Evolutionary conservation across 495 filamentous ascomycete genomes (phyloP).

Genomic region (Podospora pseudocomata): DNA sequence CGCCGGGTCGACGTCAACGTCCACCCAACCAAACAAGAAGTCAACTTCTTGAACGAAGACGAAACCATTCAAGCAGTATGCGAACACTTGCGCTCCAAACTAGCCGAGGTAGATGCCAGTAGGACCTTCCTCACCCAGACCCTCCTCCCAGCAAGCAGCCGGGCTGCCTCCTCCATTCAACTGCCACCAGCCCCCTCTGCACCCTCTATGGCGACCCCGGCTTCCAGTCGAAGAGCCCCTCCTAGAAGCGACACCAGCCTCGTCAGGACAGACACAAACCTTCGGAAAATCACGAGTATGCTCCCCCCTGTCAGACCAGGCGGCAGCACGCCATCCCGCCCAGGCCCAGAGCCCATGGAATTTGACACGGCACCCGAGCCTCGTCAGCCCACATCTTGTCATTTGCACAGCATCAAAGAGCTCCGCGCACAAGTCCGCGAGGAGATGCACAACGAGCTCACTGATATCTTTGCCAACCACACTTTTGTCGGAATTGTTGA

Average conservation of each 20-base stretch:
- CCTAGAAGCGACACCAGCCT: conserved; percentile 82
- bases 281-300: conserved; percentile 97
- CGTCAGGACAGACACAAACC: conserved; percentile 82
- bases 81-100: conserved; percentile 69
- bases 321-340: conserved; percentile 15
- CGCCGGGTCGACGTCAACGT: conserved; percentile 95
- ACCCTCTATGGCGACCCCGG: conserved; percentile 29
- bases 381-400: conserved; percentile 63
- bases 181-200: conserved; percentile 28
- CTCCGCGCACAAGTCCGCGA: conserved; percentile 79
- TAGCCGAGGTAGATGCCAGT: conserved; percentile 89
- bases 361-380: conserved; percentile 66
- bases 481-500: conserved; percentile 95
- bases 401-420: conserved; percentile 71
- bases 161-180: conserved; percentile 33
- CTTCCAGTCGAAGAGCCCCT: conserved; percentile 31
- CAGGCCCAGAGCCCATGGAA: conserved; percentile 34
- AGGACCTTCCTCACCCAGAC: conserved; percentile 92
- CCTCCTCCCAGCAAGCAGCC: conserved; percentile 65
- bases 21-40: conserved; percentile 95
- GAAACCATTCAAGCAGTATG: conserved; percentile 91
- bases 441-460: conserved; percentile 82
- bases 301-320: conserved; percentile 49
- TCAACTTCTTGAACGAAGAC: conserved; percentile 97
- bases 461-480: conserved; percentile 82